These are phyloP conservation scores for Calendula officinalis DNA, from an alignment of 129 eudicot genomes.

Conservation along the genomic window DNA sequence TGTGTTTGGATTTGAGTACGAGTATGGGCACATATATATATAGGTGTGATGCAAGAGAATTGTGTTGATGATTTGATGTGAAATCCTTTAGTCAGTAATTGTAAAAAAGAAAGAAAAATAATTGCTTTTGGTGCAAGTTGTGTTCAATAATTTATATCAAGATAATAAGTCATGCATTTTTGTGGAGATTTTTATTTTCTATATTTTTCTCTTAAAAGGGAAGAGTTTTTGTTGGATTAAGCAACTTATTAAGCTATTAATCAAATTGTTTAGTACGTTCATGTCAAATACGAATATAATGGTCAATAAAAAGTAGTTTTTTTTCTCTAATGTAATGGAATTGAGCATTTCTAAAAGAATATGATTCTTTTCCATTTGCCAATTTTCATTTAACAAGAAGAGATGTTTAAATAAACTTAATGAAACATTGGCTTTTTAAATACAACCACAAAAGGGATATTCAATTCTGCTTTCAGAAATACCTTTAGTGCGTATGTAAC, in stretches of 20 bases:
- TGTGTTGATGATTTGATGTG: conserved; percentile 6
- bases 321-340: background rate
- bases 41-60: conserved; percentile 16
- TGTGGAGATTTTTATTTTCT: background rate
- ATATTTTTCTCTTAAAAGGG: background rate
- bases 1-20: conserved; percentile 12
- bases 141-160: conserved; percentile 11
- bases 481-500: too few relatives aligned
- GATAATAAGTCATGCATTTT: conserved; percentile 22
- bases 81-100: background rate
- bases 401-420: too few relatives aligned
- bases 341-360: background rate
- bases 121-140: conserved; percentile 37
- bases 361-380: too few relatives aligned
- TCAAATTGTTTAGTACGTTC: too few relatives aligned
- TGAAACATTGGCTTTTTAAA: too few relatives aligned
- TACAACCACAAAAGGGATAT: too few relatives aligned
- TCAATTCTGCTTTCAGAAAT: too few relatives aligned
- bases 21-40: conserved; percentile 16
- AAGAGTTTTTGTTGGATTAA: background rate
- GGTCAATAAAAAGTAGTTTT: too few relatives aligned
- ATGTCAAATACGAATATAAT: too few relatives aligned
- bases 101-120: conserved; percentile 16
- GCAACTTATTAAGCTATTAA: background rate
- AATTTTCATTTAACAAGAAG: too few relatives aligned